Percentiles rank a stretch among this genome's conserved stretches.
Evolutionary conservation across 768 basidiomycete genomes (phyloP).

Genomic region (Hypholoma sublateritium): DNA sequence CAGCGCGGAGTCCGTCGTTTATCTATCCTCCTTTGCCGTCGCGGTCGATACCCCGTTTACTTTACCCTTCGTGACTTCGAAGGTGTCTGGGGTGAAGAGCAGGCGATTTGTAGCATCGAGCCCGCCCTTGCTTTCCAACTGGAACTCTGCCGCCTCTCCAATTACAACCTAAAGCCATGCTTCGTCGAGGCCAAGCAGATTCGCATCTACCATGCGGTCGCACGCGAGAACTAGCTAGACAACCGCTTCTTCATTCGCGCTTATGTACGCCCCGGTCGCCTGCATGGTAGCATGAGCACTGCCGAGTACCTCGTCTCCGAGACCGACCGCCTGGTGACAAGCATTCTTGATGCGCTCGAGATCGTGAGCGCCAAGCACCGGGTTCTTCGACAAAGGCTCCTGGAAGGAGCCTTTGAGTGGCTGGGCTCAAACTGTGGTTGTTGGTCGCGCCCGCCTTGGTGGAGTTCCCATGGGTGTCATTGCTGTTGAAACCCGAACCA

Average conservation of each 20-base stretch:
- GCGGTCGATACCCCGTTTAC: slow-evolving; percentile 90
- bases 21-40: slow-evolving; percentile 89
- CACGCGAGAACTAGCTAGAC: slow-evolving; percentile 96
- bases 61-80: slow-evolving; percentile 82
- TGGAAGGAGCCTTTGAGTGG: slow-evolving; percentile 99
- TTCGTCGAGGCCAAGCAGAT: slow-evolving; percentile 97
- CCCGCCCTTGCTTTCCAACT: slow-evolving; percentile 98
- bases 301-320: slow-evolving; percentile 99
- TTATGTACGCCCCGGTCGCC: slow-evolving; percentile 91
- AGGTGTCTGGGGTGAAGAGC: slow-evolving; percentile 86
- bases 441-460: slow-evolving; percentile 93
- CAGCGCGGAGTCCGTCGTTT: slow-evolving; percentile 88
- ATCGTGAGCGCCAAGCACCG: slow-evolving; percentile 88
- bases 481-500: slow-evolving; percentile 95
- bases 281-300: slow-evolving; percentile 88
- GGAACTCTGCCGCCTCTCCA: slow-evolving; percentile 92
- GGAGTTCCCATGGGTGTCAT: slow-evolving; percentile 98
- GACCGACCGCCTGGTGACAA: slow-evolving; percentile 94
- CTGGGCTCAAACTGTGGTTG: slow-evolving; percentile 99
- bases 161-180: slow-evolving; percentile 95
- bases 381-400: slow-evolving; percentile 96
- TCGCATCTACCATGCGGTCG: slow-evolving; percentile 95
- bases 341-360: slow-evolving; percentile 91
- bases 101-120: slow-evolving; percentile 97
- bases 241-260: slow-evolving; percentile 98